Evolutionary conservation across 2,329 filamentous ascomycete species (phyloP), one percentile per base, ranked within the genome.

Genomic region (Talaromyces sp.): DNA sequence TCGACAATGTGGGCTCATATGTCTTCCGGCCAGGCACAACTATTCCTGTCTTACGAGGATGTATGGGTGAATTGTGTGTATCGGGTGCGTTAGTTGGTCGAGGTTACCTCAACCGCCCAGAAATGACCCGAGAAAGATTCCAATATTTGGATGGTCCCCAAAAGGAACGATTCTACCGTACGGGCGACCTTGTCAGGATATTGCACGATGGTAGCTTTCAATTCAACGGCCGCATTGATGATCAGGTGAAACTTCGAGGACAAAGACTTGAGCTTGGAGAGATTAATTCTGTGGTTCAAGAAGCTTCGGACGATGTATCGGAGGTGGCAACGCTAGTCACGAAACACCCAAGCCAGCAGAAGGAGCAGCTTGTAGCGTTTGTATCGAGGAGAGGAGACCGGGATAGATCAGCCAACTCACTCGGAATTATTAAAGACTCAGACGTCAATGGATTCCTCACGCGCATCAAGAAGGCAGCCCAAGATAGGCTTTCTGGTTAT

Each of bases 211-310:
- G 86, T 0, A 91, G 88, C 48, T 93, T 96, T 67, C 89, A 93
- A 62, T 97, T 97, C 71, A 81, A 96, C 1, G 93, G 93, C 2
- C 86, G 93, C 14, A 89, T 89, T 5, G 93, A 98, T 71, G 92
- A 96, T 61, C 93, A 98, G 75, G 88, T 96, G 66, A 98, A 98
- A 73, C 82, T 97, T 2, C 86, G 93, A 11, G 93, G 93, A 0
- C 93, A 97, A 73, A 83, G 93, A 14, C 82, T 98, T 0, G 93
- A 98, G 70, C 89, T 96, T 64, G 90, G 89, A 0, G 93, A 98
- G 77, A 96, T 97, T 74, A 95, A 96, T 68, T 88, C 93, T 56
- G 85, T 89, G 8, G 91, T 96, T 68, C 87, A 86, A 54, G 80
- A 83, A 21, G 84, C 84, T 0, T 81, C 85, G 0, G 66, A 74